Evolutionary conservation across 2,329 filamentous ascomycete species (phyloP).

Genomic region (Stachybotrys chartarum): DNA sequence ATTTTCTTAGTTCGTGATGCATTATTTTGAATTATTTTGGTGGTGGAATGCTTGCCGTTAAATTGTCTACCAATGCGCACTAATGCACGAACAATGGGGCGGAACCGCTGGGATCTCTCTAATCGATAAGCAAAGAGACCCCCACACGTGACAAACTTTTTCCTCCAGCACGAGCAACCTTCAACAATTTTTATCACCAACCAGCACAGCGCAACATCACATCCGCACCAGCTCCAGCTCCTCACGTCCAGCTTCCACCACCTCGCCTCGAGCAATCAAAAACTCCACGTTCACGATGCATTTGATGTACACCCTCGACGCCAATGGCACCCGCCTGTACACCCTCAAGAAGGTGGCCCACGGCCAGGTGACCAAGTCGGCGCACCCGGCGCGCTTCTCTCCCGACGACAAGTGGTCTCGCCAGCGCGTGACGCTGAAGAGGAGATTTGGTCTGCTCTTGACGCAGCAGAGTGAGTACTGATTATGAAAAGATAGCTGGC

Average conservation of each 20-base stretch:
- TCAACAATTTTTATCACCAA: neutral
- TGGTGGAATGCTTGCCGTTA: too few species aligned
- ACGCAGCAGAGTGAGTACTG: slow-evolving; percentile 60
- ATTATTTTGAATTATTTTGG: too few species aligned
- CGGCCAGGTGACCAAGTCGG: slow-evolving; percentile 87
- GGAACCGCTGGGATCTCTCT: too few species aligned
- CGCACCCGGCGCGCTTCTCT: slow-evolving; percentile 92
- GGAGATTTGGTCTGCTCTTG: slow-evolving; percentile 80
- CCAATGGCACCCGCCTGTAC: slow-evolving; percentile 81
- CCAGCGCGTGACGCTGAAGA: slow-evolving; percentile 92
- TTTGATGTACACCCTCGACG: slow-evolving; percentile 77
- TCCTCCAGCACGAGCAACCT: neutral
- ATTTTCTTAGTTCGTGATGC: too few species aligned
- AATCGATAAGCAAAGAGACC: too few species aligned
- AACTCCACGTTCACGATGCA: slow-evolving; percentile 35
- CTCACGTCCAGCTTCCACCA: neutral
- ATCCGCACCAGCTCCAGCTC: neutral
- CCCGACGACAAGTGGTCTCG: slow-evolving; percentile 98
- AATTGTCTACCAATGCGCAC: too few species aligned
- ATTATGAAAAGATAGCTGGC: too few species aligned
- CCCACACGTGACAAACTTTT: neutral
- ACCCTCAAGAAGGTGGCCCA: slow-evolving; percentile 86
- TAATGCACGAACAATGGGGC: too few species aligned
- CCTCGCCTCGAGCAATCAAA: neutral
- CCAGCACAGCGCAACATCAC: neutral